These are phyloP conservation scores for Hypoxylon trugodes DNA, from an alignment of 495 filamentous ascomycete genomes.

Conservation along the genomic window DNA sequence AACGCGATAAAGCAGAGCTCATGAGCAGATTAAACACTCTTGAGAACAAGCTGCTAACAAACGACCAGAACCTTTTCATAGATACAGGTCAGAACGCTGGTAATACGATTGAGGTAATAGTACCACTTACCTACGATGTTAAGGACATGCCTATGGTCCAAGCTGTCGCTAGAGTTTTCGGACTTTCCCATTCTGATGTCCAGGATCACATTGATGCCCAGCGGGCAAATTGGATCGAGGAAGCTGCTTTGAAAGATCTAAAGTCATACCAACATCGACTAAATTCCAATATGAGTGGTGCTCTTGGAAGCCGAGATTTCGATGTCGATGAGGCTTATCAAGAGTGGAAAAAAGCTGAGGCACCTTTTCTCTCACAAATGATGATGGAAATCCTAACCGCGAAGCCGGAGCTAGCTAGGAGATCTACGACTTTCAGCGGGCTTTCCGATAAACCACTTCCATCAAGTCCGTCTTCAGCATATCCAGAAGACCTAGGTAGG, in stretches of 20 bases:
- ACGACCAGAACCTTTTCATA: constrained; percentile 86
- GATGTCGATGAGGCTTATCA: constrained; percentile 90
- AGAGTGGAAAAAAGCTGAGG: constrained; percentile 86
- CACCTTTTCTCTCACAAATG: constrained; percentile 84
- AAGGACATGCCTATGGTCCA: constrained; percentile 97
- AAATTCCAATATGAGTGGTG: constrained; percentile 76
- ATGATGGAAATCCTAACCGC: constrained; percentile 88
- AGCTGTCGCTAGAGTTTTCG: constrained; percentile 84
- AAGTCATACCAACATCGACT: constrained; percentile 92
- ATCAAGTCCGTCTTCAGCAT: constrained; percentile 48
- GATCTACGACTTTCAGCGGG: constrained; percentile 40
- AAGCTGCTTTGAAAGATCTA: constrained; percentile 86
- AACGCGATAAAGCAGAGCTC: constrained; percentile 82
- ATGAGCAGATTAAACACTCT: constrained; percentile 78
- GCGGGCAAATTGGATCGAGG: constrained; percentile 85
- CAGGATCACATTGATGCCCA: constrained; percentile 87
- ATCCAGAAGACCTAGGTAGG: constrained; percentile 64
- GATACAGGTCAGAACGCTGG: constrained; percentile 61
- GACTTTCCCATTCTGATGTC: constrained; percentile 73
- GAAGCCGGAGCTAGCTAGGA: constrained; percentile 84
- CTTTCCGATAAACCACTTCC: constrained; percentile 58
- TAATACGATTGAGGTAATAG: constrained; percentile 76
- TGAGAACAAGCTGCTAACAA: constrained; percentile 92
- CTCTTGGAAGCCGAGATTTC: constrained; percentile 85
- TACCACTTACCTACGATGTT: constrained; percentile 86